These are phyloP conservation scores for Chlamydomonas sphaeroides DNA, from an alignment of 139 green algal species.

Conservation along the genomic window DNA sequence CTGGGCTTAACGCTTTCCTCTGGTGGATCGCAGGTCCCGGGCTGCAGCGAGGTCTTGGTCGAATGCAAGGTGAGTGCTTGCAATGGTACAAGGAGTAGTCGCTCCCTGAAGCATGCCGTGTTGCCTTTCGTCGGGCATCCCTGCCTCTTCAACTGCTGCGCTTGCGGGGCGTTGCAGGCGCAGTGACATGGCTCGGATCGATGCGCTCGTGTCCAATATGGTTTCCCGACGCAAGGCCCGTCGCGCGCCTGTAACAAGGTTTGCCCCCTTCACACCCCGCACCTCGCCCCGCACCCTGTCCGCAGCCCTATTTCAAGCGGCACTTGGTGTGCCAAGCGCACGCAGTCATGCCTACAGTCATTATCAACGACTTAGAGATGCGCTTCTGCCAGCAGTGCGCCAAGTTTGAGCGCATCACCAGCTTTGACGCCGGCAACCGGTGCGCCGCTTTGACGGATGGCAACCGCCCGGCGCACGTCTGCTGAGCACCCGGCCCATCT, in stretches of 20 bases:
- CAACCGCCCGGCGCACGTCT: no score
- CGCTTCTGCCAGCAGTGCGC: conserved; percentile 38
- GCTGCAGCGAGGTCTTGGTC: background rate
- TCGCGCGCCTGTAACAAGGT: background rate
- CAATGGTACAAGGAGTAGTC: no score
- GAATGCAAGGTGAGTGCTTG: conserved; percentile 11
- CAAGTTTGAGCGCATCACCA: conserved; percentile 19
- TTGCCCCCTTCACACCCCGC: background rate
- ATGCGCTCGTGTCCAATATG: background rate
- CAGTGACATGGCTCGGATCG: background rate
- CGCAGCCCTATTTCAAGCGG: conserved; percentile 23
- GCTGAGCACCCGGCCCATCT: no score
- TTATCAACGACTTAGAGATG: conserved; percentile 1
- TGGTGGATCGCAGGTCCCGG: background rate
- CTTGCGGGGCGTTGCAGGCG: no score
- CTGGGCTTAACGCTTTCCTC: background rate
- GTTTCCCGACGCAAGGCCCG: no score
- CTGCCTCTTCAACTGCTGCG: no score
- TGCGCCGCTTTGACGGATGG: background rate
- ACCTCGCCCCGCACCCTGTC: background rate
- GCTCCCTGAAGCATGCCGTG: no score
- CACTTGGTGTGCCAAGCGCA: conserved; percentile 28
- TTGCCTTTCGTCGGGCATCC: background rate
- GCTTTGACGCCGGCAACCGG: conserved; percentile 8
- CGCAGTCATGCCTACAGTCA: background rate